A percentile compares a stretch with the other conserved stretches of the same genome.
phyloP scores from a whole-genome alignment of 495 filamentous ascomycete genomes.

The Schizothecium vesticola region DNA sequence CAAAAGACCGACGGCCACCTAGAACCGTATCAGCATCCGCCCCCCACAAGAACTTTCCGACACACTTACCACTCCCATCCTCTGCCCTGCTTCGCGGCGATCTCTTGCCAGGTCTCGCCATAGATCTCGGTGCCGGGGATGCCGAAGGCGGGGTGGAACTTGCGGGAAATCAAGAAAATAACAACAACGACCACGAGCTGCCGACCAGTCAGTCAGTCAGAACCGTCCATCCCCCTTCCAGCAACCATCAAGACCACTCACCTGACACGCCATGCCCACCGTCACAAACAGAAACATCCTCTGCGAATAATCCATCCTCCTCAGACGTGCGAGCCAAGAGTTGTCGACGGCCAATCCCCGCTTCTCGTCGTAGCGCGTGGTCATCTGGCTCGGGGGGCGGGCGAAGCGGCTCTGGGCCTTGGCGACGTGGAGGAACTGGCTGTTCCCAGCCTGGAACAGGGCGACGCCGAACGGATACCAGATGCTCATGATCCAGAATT shows the following conservation, averaged over 20 bases:
- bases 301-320: constrained; percentile 41
- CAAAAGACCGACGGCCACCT: constrained; percentile 60
- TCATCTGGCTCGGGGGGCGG: constrained; percentile 19
- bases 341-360: background rate
- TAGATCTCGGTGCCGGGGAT: constrained; percentile 36
- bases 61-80: constrained; percentile 57
- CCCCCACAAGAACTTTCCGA: background rate
- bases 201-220: constrained; percentile 11
- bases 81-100: constrained; percentile 37
- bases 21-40: background rate
- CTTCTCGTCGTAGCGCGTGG: constrained; percentile 24
- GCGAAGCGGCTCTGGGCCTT: constrained; percentile 45
- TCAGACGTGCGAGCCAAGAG: constrained; percentile 7
- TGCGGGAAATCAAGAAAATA: constrained; percentile 60
- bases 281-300: constrained; percentile 44
- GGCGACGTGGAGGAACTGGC: constrained; percentile 59
- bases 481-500: constrained; percentile 73
- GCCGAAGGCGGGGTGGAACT: constrained; percentile 51
- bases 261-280: constrained; percentile 50
- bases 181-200: constrained; percentile 55
- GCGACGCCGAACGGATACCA: constrained; percentile 66
- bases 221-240: background rate
- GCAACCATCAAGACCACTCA: constrained; percentile 20
- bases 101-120: constrained; percentile 44
- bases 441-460: constrained; percentile 65